phyloP scores from a whole-genome alignment of 2,329 filamentous ascomycete species.

The Hypoxylon sp. region DNA sequence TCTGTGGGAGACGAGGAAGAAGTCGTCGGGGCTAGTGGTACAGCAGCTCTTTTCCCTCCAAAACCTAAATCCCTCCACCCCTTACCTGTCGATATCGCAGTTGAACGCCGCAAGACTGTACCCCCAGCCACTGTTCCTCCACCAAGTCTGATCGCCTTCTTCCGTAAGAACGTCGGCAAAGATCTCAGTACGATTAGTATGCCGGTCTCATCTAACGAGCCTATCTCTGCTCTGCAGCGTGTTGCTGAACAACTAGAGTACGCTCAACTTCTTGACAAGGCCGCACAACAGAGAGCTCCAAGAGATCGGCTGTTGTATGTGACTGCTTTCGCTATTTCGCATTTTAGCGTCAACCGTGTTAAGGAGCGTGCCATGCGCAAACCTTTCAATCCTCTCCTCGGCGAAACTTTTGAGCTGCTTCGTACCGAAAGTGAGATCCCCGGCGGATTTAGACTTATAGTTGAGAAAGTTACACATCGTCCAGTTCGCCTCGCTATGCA shows the following conservation, averaged over 20 bases:
- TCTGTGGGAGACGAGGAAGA: slow-evolving; percentile 73
- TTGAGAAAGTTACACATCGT: slow-evolving; percentile 94
- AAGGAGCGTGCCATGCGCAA: slow-evolving; percentile 95
- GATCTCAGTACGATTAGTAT: slow-evolving; percentile 97
- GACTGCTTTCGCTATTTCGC: slow-evolving; percentile 90
- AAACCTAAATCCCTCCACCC: slow-evolving; percentile 83
- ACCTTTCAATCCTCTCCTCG: slow-evolving; percentile 96
- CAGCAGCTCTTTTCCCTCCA: slow-evolving; percentile 80
- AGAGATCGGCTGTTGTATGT: slow-evolving; percentile 85
- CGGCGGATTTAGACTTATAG: slow-evolving; percentile 87
- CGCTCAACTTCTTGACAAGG: slow-evolving; percentile 83
- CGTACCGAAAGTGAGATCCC: slow-evolving; percentile 81
- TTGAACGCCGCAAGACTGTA: slow-evolving; percentile 79
- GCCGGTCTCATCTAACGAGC: slow-evolving; percentile 97
- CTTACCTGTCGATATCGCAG: slow-evolving; percentile 76
- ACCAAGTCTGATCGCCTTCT: slow-evolving; percentile 91
- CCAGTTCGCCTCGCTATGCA: slow-evolving; percentile 95
- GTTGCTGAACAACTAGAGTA: slow-evolving; percentile 94
- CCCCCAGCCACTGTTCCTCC: slow-evolving; percentile 82
- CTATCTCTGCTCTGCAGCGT: slow-evolving; percentile 87
- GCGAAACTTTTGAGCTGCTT: slow-evolving; percentile 94
- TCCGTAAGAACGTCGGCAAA: slow-evolving; percentile 98
- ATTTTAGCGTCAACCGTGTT: slow-evolving; percentile 84
- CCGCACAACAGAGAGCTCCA: slow-evolving; percentile 72
- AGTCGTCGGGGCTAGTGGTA: slow-evolving; percentile 66